Percentiles rank a stretch among this genome's conserved stretches.
These are phyloP conservation scores for Pythium vanterpoolii DNA, from an alignment of 352 stramenopile species.

Conservation along the genomic window DNA sequence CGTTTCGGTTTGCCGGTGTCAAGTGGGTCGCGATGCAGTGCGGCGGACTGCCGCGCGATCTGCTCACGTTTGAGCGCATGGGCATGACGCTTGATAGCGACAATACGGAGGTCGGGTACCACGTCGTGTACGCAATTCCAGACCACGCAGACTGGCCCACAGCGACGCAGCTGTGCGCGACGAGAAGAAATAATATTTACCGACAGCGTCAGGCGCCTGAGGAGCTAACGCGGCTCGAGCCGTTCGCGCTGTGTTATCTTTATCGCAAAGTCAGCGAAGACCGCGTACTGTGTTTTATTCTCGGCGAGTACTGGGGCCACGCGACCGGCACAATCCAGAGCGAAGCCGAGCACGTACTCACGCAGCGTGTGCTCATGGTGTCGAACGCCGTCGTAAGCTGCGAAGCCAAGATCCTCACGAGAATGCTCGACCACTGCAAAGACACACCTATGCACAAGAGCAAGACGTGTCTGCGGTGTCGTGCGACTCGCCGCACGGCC, in stretches of 20 bases:
- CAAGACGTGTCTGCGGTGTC: constrained; percentile 45
- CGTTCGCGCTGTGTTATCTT: constrained; percentile 45
- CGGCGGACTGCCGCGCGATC: constrained; percentile 9
- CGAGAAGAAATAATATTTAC: neutral
- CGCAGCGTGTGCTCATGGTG: constrained; percentile 39
- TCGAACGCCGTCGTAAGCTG: constrained; percentile 31
- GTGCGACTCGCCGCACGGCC: constrained; percentile 22
- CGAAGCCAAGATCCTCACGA: constrained; percentile 38
- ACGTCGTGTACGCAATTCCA: constrained; percentile 39
- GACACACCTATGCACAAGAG: constrained; percentile 17
- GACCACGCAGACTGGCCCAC: constrained; percentile 40
- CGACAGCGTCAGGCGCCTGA: constrained; percentile 7
- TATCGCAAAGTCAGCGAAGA: constrained; percentile 50
- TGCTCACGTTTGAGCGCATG: constrained; percentile 65
- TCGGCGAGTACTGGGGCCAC: constrained; percentile 42
- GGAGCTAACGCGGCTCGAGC: constrained; percentile 29
- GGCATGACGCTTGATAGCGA: constrained; percentile 38
- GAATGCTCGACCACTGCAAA: constrained; percentile 34
- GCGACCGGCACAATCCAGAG: constrained; percentile 22
- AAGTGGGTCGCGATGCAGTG: constrained; percentile 40
- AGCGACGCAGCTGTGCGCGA: constrained; percentile 6
- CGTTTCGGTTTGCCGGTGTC: constrained; percentile 57
- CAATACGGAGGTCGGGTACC: constrained; percentile 45
- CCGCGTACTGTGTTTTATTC: constrained; percentile 49
- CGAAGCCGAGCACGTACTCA: constrained; percentile 34